Evolutionary conservation across 1,284 basidiomycete species (phyloP).

Genomic region (Ganoderma lucidum): DNA sequence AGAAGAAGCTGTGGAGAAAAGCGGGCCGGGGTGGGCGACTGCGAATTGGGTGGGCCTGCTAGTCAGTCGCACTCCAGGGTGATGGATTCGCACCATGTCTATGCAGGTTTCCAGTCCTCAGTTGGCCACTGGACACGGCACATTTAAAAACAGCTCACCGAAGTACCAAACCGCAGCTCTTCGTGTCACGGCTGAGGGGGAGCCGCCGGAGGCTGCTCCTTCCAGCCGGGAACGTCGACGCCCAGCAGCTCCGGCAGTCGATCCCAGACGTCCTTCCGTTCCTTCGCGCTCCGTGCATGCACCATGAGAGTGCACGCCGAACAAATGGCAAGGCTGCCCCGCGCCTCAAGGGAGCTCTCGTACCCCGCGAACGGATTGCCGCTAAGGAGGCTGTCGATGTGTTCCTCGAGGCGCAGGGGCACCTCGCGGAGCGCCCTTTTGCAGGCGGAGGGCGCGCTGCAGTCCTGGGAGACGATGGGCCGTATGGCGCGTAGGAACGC

Average conservation of each 20-base stretch:
- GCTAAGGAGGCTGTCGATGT: not conserved
- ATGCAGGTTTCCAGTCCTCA: too few relatives aligned
- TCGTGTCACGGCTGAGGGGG: not conserved
- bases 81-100: too few relatives aligned
- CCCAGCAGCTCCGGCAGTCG: constrained; percentile 14
- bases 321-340: not conserved
- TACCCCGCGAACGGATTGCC: not conserved
- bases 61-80: too few relatives aligned
- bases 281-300: not conserved
- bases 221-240: constrained; percentile 9
- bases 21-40: too few relatives aligned
- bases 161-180: not conserved
- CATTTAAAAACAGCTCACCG: not conserved
- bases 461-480: not conserved
- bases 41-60: too few relatives aligned
- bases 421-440: not conserved
- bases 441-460: not conserved
- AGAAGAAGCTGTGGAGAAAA: too few relatives aligned
- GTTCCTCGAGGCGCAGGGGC: not conserved
- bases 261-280: constrained; percentile 11
- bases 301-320: not conserved
- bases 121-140: too few relatives aligned
- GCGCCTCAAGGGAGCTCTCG: too few relatives aligned
- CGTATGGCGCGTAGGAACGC: not conserved
- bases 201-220: constrained; percentile 16